Base-by-base conservation (phyloP, 768 basidiomycete species). In the Tulasnella sp. region DNA sequence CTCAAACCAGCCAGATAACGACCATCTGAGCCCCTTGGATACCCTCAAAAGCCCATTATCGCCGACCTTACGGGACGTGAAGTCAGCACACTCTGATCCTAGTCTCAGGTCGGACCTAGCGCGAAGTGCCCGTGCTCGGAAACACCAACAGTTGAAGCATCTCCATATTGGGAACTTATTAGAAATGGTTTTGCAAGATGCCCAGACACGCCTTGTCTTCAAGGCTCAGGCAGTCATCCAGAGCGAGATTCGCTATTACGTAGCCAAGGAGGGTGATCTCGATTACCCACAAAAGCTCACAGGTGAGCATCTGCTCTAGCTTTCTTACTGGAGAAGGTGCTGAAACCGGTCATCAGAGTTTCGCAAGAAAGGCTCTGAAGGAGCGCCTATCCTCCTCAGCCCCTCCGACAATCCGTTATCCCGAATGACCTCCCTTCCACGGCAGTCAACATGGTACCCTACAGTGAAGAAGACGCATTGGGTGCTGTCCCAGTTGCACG, bases 121-220 rank as follows among this genome's bases (percentile, higher is more conserved):
- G 14, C 76, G 42, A 24, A 71, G 19, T n/a, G 21, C 21, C 36
- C 76, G 62, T 21, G 76, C 31, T 58, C 75, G 44, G 19, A 42
- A 79, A n/a, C 71, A 79, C 68, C 78, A 79, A 42, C 88, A 89
- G 3, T 86, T 92, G 5, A 88, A 88, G 27, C 87, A 88, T 74
- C 86, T 98, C 72, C 94, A 97, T 81, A 94, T 95, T 82, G 91
- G 91, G 78, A 90, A 92, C 68, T 86, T 99, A 3, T 86, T 98
- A 72, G 90, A 93, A 83, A 95, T 96, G 91, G 92, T 98, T 0
- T 85, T 98, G 38, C 97, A 98, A 84, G 97, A 99, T 84, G 96
- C 97, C 1, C 97, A 99, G 87, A 98, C 98, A 18, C 86, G 96
- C 77, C 85, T 99, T 71, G 96, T 98, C 82, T 99, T 99, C 89